Evolutionary conservation across 768 basidiomycete species (phyloP).

Genomic region (Piloderma croceum): DNA sequence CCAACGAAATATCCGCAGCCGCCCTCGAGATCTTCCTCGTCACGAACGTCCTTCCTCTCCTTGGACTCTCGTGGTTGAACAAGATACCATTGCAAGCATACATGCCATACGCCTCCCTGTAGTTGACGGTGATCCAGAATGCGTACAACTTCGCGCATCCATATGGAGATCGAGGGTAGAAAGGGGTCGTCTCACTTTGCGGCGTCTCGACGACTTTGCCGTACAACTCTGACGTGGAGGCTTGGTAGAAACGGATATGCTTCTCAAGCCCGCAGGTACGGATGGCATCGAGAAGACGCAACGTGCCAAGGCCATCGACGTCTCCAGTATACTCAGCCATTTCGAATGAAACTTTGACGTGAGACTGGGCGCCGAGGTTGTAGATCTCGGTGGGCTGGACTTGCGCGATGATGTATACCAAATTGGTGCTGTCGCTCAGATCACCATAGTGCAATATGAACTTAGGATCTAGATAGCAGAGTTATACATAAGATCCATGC

Average conservation of each 20-base stretch:
- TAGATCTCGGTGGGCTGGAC: conserved; percentile 96
- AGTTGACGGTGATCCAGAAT: conserved; percentile 88
- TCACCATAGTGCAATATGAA: conserved; percentile 90
- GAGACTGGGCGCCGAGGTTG: conserved; percentile 96
- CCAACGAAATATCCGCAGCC: conserved; percentile 84
- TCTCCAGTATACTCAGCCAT: conserved; percentile 99
- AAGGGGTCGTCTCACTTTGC: conserved; percentile 93
- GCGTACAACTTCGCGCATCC: conserved; percentile 93
- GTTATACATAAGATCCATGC: conserved; percentile 2
- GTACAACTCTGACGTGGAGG: conserved; percentile 95
- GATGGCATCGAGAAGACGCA: conserved; percentile 93
- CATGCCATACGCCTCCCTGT: conserved; percentile 94
- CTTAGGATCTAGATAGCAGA: too few relatives aligned
- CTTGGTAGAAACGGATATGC: conserved; percentile 94
- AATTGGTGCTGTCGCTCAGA: conserved; percentile 92
- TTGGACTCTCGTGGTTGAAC: conserved; percentile 97
- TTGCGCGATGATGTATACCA: conserved; percentile 92
- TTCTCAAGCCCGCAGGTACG: conserved; percentile 92
- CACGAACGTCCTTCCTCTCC: conserved; percentile 92
- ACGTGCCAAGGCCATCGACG: conserved; percentile 91
- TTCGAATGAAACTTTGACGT: conserved; percentile 99
- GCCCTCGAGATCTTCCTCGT: conserved; percentile 92
- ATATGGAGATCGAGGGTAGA: conserved; percentile 97
- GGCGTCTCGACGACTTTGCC: conserved; percentile 95
- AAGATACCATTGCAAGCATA: conserved; percentile 95